A percentile compares a stretch with the other conserved stretches of the same genome.
phyloP scores from a whole-genome alignment of 805 yeast species.

The Wickerhamomyces chaumierensis region DNA sequence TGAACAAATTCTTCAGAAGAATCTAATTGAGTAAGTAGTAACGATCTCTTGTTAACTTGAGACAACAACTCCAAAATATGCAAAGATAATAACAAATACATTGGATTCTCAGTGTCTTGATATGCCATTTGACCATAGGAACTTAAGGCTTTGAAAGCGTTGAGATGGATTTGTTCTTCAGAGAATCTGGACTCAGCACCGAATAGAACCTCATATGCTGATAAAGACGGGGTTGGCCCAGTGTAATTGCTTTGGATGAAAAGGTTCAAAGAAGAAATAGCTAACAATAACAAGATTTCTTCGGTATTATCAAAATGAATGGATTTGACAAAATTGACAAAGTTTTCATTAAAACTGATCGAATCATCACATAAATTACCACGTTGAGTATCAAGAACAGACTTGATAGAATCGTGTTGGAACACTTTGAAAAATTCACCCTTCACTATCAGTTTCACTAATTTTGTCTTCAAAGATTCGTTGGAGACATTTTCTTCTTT shows the following conservation, averaged over 20 bases:
- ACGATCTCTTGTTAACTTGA: conserved; percentile 17
- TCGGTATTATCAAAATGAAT: conserved; percentile 1
- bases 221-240: conserved; percentile 54
- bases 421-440: conserved; percentile 15
- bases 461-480: conserved; percentile 8
- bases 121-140: conserved; percentile 67
- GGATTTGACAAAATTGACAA: conserved; percentile 1
- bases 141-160: conserved; percentile 28
- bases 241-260: conserved; percentile 73
- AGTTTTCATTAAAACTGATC: conserved; percentile 5
- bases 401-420: conserved; percentile 1
- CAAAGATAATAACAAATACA: conserved; percentile 31
- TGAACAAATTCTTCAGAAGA: conserved; percentile 20
- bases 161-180: conserved; percentile 9
- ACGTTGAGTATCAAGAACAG: conserved; percentile 2
- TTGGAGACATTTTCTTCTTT: too few relatives aligned
- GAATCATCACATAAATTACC: conserved; percentile 1
- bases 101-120: conserved; percentile 41
- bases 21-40: conserved; percentile 16
- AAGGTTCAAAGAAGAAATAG: conserved; percentile 52
- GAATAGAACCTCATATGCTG: conserved; percentile 21
- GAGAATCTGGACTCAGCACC: conserved; percentile 1
- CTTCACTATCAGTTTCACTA: conserved; percentile 8
- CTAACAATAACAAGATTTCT: conserved; percentile 9
- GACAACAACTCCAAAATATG: conserved; percentile 32